Evolutionary conservation across 768 basidiomycete genomes (phyloP), one percentile per base, ranked within the genome.

Genomic region (Serendipita sp.): DNA sequence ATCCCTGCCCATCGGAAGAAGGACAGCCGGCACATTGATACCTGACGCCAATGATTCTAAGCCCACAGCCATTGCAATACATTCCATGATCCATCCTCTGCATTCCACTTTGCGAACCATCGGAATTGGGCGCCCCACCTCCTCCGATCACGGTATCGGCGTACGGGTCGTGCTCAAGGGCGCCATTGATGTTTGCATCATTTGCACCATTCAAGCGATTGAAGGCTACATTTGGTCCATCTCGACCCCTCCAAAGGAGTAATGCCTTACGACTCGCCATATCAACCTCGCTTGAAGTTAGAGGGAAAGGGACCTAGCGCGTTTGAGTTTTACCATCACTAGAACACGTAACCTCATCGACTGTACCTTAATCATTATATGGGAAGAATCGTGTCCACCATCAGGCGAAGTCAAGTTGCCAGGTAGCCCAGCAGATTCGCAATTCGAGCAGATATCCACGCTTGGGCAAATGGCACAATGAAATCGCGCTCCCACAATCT

Each of bases 21-120:
- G 90, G 83, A 70, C 94, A 97, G 66, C 86, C 87, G 13, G 87
- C 90, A 71, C 94, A 97, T 71, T 96, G 93, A 72, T 87, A 97
- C 47, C 93, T 79, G 53, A 81, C 75, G 3, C 94, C 92, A 63
- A 83, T 73, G 65, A 95, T 92, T 32, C 78, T 74, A 88, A 92
- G 69, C 45, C 65, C 66, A 64, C 32, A 8, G 28, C 53, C 30
- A 11, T 13, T 62, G 37, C 65, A 65, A 41, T 60, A 45, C 15
- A 56, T 65, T 16, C 54, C 35, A 41, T 65, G 65, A 53, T 65
- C 65, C 34, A 65, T 60, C 2, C 34, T 60, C 10, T 60, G 56
- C 24, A 37, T 32, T n/a, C 56, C 56, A n/a, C 56, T 35, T 10
- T 60, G 56, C 18, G 56, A 35, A 2, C 56, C 56, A 35, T 60